phyloP scores from a whole-genome alignment of 495 filamentous ascomycete genomes.

The Aspergillus ellipticus region DNA sequence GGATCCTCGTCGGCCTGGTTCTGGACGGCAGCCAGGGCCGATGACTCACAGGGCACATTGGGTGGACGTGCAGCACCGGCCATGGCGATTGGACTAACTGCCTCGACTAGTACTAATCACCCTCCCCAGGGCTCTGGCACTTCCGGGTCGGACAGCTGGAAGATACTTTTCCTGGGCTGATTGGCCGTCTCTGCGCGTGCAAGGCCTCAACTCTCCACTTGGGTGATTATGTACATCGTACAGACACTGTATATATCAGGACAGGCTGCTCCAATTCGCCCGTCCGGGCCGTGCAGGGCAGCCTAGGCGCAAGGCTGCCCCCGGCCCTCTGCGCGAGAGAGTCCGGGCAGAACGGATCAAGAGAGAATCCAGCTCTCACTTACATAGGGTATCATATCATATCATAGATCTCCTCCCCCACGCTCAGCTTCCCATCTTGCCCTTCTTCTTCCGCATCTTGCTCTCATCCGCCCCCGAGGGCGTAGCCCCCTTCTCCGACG shows the following conservation, averaged over 20 bases:
- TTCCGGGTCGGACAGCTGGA: no score
- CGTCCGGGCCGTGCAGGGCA: background rate
- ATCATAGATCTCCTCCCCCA: conserved; percentile 8
- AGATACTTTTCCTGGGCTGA: background rate
- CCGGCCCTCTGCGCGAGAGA: no score
- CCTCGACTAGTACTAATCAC: no score
- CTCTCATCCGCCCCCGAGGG: conserved; percentile 30
- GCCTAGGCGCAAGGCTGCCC: no score
- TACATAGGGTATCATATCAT: conserved; percentile 25
- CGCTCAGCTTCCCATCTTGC: conserved; percentile 27
- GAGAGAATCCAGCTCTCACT: background rate
- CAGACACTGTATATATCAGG: no score
- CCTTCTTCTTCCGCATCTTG: conserved; percentile 36
- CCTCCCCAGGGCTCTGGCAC: no score
- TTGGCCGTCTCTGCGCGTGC: background rate
- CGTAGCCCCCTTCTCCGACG: conserved; percentile 27
- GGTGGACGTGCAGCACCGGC: background rate
- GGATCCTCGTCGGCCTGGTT: no score
- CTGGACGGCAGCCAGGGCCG: background rate
- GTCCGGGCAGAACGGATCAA: background rate
- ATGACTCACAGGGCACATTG: background rate
- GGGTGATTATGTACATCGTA: background rate
- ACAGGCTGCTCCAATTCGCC: background rate
- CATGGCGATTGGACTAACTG: no score
- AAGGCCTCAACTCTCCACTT: no score